These are phyloP conservation scores for Rhizomucor miehei DNA, from an alignment of 371 early-diverging fungal genomes.

Conservation along the genomic window DNA sequence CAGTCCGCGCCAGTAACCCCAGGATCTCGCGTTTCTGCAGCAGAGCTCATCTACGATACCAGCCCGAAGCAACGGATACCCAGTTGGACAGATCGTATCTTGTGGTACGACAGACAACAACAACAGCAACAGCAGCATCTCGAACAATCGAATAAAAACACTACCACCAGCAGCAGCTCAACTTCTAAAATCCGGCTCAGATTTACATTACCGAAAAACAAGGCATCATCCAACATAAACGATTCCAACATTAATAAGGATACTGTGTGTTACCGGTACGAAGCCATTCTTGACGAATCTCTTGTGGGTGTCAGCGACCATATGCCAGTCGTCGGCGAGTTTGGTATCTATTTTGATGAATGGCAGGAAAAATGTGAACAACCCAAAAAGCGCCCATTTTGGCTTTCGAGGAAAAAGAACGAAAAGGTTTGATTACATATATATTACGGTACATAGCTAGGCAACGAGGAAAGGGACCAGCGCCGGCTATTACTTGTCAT, in stretches of 20 bases:
- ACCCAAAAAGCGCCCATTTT: too few species aligned
- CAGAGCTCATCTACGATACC: constrained; percentile 58
- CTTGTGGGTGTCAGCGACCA: constrained; percentile 49
- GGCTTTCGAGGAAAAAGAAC: constrained; percentile 1
- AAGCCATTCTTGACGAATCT: constrained; percentile 29
- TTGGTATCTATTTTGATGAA: constrained; percentile 51
- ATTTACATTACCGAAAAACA: constrained; percentile 3
- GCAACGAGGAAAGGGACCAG: constrained; percentile 4
- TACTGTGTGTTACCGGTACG: constrained; percentile 35
- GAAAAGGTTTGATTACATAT: background rate
- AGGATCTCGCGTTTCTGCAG: constrained; percentile 6
- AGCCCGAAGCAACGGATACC: constrained; percentile 84
- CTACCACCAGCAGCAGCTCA: background rate
- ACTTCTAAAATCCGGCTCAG: background rate
- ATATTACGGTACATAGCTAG: constrained; percentile 6
- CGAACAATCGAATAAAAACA: constrained; percentile 1
- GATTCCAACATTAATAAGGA: constrained; percentile 3
- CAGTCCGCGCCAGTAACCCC: constrained; percentile 2
- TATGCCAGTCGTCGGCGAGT: constrained; percentile 58
- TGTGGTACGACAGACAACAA: constrained; percentile 52
- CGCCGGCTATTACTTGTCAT: constrained; percentile 5
- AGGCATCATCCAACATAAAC: constrained; percentile 1
- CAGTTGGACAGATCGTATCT: constrained; percentile 89
- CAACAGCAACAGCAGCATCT: background rate
- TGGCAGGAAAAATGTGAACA: constrained; percentile 10